phyloP scores from a whole-genome alignment of 1,284 basidiomycete genomes.

The Neolentinus lepideus region DNA sequence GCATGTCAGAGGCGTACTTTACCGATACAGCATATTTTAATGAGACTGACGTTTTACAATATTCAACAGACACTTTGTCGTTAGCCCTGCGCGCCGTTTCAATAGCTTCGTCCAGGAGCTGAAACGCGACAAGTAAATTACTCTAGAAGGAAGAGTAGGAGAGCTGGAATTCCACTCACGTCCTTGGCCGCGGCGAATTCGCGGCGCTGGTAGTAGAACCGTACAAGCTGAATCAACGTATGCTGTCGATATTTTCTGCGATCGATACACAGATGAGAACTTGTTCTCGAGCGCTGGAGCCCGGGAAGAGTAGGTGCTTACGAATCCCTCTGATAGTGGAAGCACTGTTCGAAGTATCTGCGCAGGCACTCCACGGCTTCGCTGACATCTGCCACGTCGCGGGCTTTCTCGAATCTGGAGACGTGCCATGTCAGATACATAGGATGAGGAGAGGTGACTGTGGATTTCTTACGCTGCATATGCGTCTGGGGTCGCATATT shows the following conservation, averaged over 20 bases:
- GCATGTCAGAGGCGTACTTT: conserved; percentile 2
- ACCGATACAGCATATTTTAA: background rate
- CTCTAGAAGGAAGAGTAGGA: conserved; percentile 3
- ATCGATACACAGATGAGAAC: conserved; percentile 1
- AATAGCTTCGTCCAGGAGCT: conserved; percentile 73
- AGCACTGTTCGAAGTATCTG: conserved; percentile 76
- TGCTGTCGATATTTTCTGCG: conserved; percentile 69
- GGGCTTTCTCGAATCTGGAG: conserved; percentile 60
- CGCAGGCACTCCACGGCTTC: conserved; percentile 63
- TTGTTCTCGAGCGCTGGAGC: background rate
- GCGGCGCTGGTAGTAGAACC: conserved; percentile 64
- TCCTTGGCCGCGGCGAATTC: conserved; percentile 63
- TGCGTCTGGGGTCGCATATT: conserved; percentile 30
- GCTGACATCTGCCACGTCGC: conserved; percentile 58
- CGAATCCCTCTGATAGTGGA: conserved; percentile 74
- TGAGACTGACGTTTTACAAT: conserved; percentile 59
- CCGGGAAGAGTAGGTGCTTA: conserved; percentile 27
- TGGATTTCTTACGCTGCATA: conserved; percentile 47
- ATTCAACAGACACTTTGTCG: conserved; percentile 65
- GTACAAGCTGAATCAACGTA: conserved; percentile 67
- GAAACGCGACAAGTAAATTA: conserved; percentile 4
- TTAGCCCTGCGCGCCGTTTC: conserved; percentile 62
- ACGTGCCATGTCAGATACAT: background rate
- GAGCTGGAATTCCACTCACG: conserved; percentile 17
- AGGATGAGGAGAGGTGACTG: background rate